Evolutionary conservation across 2,329 filamentous ascomycete species (phyloP).

Genomic region (Byssochlamys sp.): DNA sequence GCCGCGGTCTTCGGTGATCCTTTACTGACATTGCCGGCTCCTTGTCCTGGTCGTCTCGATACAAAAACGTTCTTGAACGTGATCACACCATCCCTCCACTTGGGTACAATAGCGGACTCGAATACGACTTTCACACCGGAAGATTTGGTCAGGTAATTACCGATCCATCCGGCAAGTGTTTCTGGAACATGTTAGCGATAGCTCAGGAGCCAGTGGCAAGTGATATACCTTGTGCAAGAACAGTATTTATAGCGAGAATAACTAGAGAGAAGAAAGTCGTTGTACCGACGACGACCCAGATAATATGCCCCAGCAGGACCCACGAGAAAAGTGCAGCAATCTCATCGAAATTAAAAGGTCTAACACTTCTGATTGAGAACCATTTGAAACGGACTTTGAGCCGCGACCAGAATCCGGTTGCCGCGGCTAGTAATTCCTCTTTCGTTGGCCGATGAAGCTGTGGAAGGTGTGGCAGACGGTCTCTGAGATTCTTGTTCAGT

Average conservation of each 20-base stretch:
- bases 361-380: slow-evolving; percentile 86
- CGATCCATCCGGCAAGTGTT: slow-evolving; percentile 83
- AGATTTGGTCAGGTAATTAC: slow-evolving; percentile 88
- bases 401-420: slow-evolving; percentile 85
- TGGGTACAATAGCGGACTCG: slow-evolving; percentile 93
- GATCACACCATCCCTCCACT: slow-evolving; percentile 90
- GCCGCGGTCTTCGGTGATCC: slow-evolving; percentile 78
- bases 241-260: slow-evolving; percentile 87
- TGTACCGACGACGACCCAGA: slow-evolving; percentile 93
- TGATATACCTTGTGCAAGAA: slow-evolving; percentile 74
- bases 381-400: slow-evolving; percentile 91
- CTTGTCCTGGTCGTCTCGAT: slow-evolving; percentile 76
- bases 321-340: slow-evolving; percentile 92
- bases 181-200: slow-evolving; percentile 46
- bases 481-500: slow-evolving; percentile 39
- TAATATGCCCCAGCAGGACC: slow-evolving; percentile 83
- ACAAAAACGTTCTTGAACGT: slow-evolving; percentile 95
- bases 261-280: slow-evolving; percentile 92
- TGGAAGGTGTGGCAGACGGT: slow-evolving; percentile 60
- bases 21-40: slow-evolving; percentile 75
- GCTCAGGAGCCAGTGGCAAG: neutral
- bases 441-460: slow-evolving; percentile 76
- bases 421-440: slow-evolving; percentile 82
- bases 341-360: slow-evolving; percentile 92
- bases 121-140: slow-evolving; percentile 91